Evolutionary conservation across 2,329 filamentous ascomycete genomes (phyloP).

Genomic region (Harringtonia lauricola): DNA sequence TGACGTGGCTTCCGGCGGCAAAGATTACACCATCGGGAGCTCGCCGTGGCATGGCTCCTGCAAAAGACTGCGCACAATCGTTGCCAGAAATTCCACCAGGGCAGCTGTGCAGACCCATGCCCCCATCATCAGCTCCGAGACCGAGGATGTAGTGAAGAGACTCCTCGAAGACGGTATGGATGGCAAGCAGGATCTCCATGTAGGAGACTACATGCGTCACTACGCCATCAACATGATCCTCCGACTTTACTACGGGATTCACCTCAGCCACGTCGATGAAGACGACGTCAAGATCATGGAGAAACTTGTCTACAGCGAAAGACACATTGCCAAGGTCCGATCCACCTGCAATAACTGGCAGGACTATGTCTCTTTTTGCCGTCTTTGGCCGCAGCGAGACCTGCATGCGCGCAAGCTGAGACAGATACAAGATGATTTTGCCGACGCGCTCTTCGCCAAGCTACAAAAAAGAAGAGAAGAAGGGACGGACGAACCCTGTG

Average conservation of each 20-base stretch:
- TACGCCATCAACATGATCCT: slow-evolving; percentile 67
- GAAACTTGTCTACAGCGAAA: slow-evolving; percentile 66
- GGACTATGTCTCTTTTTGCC: slow-evolving; percentile 43
- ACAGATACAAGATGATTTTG: slow-evolving; percentile 40
- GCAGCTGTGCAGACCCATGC: slow-evolving; percentile 62
- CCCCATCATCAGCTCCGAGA: slow-evolving; percentile 71
- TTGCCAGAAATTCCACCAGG: slow-evolving; percentile 65
- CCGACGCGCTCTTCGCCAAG: slow-evolving; percentile 39
- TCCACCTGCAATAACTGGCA: slow-evolving; percentile 62
- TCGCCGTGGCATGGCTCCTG: slow-evolving; percentile 76
- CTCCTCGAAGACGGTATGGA: slow-evolving; percentile 49
- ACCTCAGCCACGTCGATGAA: slow-evolving; percentile 50
- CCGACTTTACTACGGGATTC: slow-evolving; percentile 67
- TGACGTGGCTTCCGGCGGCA: slow-evolving; percentile 62
- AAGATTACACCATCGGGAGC: slow-evolving; percentile 73
- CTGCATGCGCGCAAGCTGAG: slow-evolving; percentile 45
- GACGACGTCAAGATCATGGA: slow-evolving; percentile 42
- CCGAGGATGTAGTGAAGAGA: slow-evolving; percentile 59
- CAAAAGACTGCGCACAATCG: slow-evolving; percentile 64
- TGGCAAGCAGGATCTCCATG: slow-evolving; percentile 47
- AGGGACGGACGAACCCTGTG: slow-evolving; percentile 13
- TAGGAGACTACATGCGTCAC: slow-evolving; percentile 60
- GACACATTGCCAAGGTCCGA: slow-evolving; percentile 63
- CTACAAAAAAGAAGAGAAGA: slow-evolving; percentile 15
- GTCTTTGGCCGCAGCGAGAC: slow-evolving; percentile 46